These are phyloP conservation scores for Penicillium sclerotiorum DNA, from an alignment of 2,329 filamentous ascomycete genomes.

Conservation along the genomic window DNA sequence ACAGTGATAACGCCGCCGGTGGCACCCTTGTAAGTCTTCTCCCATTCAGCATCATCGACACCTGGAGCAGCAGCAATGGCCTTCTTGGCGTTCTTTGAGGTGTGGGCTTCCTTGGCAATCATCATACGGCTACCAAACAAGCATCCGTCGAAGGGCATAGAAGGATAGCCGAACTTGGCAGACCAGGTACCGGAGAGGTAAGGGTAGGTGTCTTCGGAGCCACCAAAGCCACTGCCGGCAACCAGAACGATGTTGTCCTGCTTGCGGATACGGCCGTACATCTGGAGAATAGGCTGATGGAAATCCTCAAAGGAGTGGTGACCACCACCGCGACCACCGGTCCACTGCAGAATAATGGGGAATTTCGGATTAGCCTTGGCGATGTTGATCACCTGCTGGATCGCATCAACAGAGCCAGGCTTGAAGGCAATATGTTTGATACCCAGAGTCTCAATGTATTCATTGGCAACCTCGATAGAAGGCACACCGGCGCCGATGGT, in stretches of 20 bases:
- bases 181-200: conserved; percentile 91
- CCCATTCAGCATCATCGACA: conserved; percentile 81
- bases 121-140: conserved; percentile 92
- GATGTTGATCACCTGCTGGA: conserved; percentile 88
- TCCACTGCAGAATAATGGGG: conserved; percentile 94
- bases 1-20: conserved; percentile 95
- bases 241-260: conserved; percentile 85
- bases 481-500: conserved; percentile 93
- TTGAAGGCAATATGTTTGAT: conserved; percentile 95
- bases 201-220: conserved; percentile 85
- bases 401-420: conserved; percentile 84
- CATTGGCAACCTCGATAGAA: conserved; percentile 87
- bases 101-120: conserved; percentile 90
- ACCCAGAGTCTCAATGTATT: conserved; percentile 90
- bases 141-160: conserved; percentile 93
- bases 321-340: conserved; percentile 87
- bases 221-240: conserved; percentile 89
- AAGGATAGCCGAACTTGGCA: conserved; percentile 80
- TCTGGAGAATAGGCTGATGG: conserved; percentile 85
- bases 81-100: conserved; percentile 83
- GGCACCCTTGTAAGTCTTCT: conserved; percentile 88
- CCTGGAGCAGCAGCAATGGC: conserved; percentile 86
- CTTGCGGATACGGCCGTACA: conserved; percentile 86
- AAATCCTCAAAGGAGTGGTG: conserved; percentile 97
- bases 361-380: conserved; percentile 92